Evolutionary conservation across 176 grass and related monocot species (phyloP).

Genomic region (Ensete glaucum): DNA sequence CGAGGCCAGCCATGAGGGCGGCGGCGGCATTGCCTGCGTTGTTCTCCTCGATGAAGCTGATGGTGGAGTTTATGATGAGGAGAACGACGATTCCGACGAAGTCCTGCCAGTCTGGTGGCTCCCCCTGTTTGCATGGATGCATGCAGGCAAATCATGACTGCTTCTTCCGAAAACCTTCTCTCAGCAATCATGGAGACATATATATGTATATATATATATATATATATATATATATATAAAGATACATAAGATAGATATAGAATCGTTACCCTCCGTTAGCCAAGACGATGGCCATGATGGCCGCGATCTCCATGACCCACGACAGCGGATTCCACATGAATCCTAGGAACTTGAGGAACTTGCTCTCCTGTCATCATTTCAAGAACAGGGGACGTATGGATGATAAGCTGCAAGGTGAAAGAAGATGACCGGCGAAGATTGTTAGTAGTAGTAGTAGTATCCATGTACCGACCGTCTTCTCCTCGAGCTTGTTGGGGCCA

Average conservation of each 20-base stretch:
- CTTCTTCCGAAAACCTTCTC: not conserved
- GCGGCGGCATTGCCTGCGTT: slow-evolving; percentile 78
- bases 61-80: slow-evolving; percentile 89
- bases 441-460: no score
- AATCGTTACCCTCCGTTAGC: slow-evolving; percentile 48
- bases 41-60: slow-evolving; percentile 83
- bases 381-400: no score
- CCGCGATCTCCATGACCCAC: slow-evolving; percentile 86
- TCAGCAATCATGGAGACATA: not conserved
- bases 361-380: slow-evolving; percentile 37
- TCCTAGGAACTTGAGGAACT: slow-evolving; percentile 80
- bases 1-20: slow-evolving; percentile 77
- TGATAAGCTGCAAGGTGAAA: no score
- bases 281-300: slow-evolving; percentile 87
- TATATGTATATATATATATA: not conserved
- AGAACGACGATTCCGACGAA: slow-evolving; percentile 79
- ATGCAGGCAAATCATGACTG: not conserved
- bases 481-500: slow-evolving; percentile 83
- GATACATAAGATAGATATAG: not conserved
- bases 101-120: slow-evolving; percentile 76
- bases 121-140: slow-evolving; percentile 21
- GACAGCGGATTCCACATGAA: slow-evolving; percentile 98
- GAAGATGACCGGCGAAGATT: no score
- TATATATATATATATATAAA: no score
- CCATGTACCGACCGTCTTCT: slow-evolving; percentile 44